Evolutionary conservation across 2,329 filamentous ascomycete genomes (phyloP), one percentile per base, ranked within the genome.

Genomic region (Botrytis aclada): DNA sequence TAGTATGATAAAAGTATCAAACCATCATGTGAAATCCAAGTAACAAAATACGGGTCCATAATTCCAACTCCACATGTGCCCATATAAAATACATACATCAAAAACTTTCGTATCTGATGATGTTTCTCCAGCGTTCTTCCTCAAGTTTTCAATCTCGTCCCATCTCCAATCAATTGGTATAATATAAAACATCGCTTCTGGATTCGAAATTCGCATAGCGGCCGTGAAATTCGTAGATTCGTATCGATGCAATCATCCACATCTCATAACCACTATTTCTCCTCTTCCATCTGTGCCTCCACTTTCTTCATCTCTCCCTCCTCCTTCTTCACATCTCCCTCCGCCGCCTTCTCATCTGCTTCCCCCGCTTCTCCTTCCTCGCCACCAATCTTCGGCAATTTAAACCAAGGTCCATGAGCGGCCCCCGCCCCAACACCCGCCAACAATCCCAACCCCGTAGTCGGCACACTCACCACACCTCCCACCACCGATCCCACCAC

Each of bases 391-490:
- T 54, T 74, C 45, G 43, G 54, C 32, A 77, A 63, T 41, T 74
- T 78, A 58, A 76, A 70, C 77, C 77, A 78, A 45, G 77, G 77
- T 8, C 77, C 77, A 75, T 78, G 77, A 43, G 76, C 67, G 12
- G 76, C 76, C 1, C 77, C 77, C 2, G 77, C 73, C 12, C 70
- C 76, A 3, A 62, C 66, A 14, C 76, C 76, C 51, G 69, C 76
- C 39, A 78, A 66, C 22, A 73, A 39, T 12, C 77, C 77, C 60
- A 78, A 54, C n/a, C 73, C 67, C 43, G 74, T 76, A 12, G 75
- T 77, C 29, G 76, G 76, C 45, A 77, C 74, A 39, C 69, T 69
- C 34, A 66, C 73, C 34, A 77, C 73, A 0, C 76, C 76, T 9
- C 69, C 72, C 25, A 74, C 72, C 12, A 74, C 56, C 10, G 61